Base-by-base conservation (phyloP, 2,329 filamentous ascomycete species). In the Phaeosphaeriaceae sp. region DNA sequence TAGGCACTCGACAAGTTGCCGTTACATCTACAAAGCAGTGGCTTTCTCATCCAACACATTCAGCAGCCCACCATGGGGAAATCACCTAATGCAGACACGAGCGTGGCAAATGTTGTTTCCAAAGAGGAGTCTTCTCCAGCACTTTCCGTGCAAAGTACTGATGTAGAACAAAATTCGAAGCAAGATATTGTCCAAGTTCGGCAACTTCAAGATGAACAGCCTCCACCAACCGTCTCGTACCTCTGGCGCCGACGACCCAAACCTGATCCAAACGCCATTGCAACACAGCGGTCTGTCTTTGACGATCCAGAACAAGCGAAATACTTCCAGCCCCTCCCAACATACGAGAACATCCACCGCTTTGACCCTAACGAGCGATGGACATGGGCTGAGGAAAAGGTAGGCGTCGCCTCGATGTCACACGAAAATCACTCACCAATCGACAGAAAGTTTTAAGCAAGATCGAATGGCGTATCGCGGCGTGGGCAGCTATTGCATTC, bases 341-440 rank as follows among this genome's bases (percentile, higher is more conserved):
- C 75, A 21, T 88, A 87, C 64, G 85, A 88, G 66, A 84, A 84
- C 21, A 72, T 79, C 9, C 85, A 87, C 69, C 78, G 84, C 47
- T 87, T 82, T 63, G 84, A 87, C 61, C 84, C 85, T 1, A 67
- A 73, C 2, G 82, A 81, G 40, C 74, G 78, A 55, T 88, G 85
- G 85, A 81, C 81, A 0, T 70, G 78, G 33, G 77, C 79, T 44
- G 85, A 87, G 63, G 86, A 87, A 70, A 80, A 79, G 68, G 78
- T 62, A 49, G n/a, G 11, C 45, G 20, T 42, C 10, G 25, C 21
- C 10, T 7, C 31, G 9, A 11, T 3, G 17, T 9, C 17, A 1
- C 10, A 31, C 11, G 7, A 11, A 3, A 1, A 33, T 17, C 4
- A 33, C 47, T 49, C 25, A 25, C 47, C 51, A 11, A 48, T 25